Evolutionary conservation across 331 rosid genomes (phyloP).

Genomic region (Stylosanthes scabra): DNA sequence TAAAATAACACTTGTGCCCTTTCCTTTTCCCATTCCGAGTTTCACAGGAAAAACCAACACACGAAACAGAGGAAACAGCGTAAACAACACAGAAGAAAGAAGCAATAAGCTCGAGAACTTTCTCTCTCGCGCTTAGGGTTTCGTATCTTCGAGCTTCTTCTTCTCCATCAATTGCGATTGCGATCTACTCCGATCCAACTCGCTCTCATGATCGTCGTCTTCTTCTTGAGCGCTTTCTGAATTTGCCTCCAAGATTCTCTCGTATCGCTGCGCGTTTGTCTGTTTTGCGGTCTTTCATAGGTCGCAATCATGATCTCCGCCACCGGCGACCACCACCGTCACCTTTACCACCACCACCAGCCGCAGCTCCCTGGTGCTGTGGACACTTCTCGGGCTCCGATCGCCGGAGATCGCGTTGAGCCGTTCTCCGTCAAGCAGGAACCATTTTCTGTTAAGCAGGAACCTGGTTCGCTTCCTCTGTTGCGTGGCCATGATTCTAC

Average conservation of each 20-base stretch:
- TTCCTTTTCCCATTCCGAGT: not conserved
- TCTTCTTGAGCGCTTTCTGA: conserved; percentile 31
- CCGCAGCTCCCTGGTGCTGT: conserved; percentile 32
- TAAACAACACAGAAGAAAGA: conserved; percentile 22
- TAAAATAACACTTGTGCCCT: conserved; percentile 20
- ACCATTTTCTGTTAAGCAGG: conserved; percentile 48
- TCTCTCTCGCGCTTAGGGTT: conserved; percentile 39
- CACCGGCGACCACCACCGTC: conserved; percentile 66
- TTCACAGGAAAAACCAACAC: conserved; percentile 6
- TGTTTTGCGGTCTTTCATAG: not conserved
- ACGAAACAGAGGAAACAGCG: not conserved
- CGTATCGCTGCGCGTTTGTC: not conserved
- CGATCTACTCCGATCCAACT: conserved; percentile 25
- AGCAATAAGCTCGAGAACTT: conserved; percentile 44
- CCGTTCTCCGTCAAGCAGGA: conserved; percentile 62
- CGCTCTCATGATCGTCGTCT: conserved; percentile 46
- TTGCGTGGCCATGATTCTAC: conserved; percentile 63
- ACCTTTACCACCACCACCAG: conserved; percentile 40
- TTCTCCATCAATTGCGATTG: not conserved
- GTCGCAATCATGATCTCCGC: conserved; percentile 70
- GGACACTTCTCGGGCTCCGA: conserved; percentile 57
- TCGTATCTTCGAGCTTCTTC: conserved; percentile 40
- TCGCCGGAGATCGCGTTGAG: conserved; percentile 60
- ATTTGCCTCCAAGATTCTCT: not conserved
- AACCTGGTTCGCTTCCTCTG: conserved; percentile 59